Evolutionary conservation across 2,329 filamentous ascomycete species (phyloP), one percentile per base, ranked within the genome.

Genomic region (Diaporthe capsici): DNA sequence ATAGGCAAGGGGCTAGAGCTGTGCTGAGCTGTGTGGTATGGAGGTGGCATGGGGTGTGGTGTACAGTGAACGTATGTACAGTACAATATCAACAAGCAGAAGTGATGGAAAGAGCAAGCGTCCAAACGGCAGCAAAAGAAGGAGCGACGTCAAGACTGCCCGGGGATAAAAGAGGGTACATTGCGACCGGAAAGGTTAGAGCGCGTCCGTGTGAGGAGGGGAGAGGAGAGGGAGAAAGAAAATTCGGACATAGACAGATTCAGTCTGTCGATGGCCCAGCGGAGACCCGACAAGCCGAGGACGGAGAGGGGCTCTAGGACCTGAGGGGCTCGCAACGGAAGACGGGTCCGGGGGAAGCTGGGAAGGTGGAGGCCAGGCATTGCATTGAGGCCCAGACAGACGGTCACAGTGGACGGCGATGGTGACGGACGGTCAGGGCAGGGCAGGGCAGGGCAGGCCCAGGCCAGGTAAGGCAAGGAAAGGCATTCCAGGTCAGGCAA

Each of bases 221-320:
- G n/a, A 53, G 34, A 55, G 47, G 49, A 31, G 65, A 70, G 65
- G 49, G 65, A 55, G 34, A 22, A 25, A 53, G 71, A 73, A 73
- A 65, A 65, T 31, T 65, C 71, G 34, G 55, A 73, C 58, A 55
- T 42, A 73, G 58, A 73, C 58, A 55, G 57, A 53, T 53, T 31
- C 65, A 70, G 53, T 73, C 57, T 65, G 71, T 73, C 71, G 61
- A 73, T 44, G 42, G 34, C 49, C 31, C 47, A 42, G 55, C 60
- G 58, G 47, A 73, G 58, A 57, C 58, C 58, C 58, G 58, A 65
- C 61, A 65, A 73, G 71, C 71, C 71, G 71, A 73, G 71, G 71
- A 73, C 58, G 71, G 71, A 73, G 71, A 73, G 71, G 71, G 71
- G 71, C 49, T 34, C 51, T 44, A 20, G 49, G 61, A 55, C 42